Evolutionary conservation across 495 filamentous ascomycete genomes (phyloP), one percentile per base, ranked within the genome.

Genomic region (Lasiosphaeris hirsuta): DNA sequence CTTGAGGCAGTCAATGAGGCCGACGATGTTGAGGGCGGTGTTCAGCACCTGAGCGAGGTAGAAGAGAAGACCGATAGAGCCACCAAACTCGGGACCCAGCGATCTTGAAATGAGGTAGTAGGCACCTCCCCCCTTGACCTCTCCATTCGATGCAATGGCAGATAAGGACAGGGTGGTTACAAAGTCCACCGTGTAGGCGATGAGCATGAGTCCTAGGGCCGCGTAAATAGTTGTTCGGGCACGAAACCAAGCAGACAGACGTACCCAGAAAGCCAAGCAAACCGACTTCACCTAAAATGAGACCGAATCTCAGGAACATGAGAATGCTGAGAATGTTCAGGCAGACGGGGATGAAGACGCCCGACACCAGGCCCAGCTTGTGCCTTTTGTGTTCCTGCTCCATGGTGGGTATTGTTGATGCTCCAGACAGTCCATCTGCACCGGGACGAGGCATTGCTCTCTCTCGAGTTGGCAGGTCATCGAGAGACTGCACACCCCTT

Each of bases 281-380:
- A 36, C 90, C 90, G 60, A 83, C 81, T 66, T 92, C 86, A 33
- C 90, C 90, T 35, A 92, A 72, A 54, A 92, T 87, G 55, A 88
- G 86, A 5, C 88, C 88, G 64, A 92, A 92, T 30, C 89, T 79
- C 68, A 92, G 75, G 73, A 96, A 96, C 90, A 95, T 94, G 41
- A 96, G 82, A 75, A 96, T 96, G 60, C 89, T 93, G 46, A 95
- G 73, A n/a, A 95, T 90, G 71, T 95, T 96, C 62, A 94, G 72
- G 45, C 84, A 90, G 6, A 90, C 91, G 18, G 90, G 90, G 17
- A 94, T 87, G 68, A 92, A 96, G 39, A 94, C 90, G 7, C 89
- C 89, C 9, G 88, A 87, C 64, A 89, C 86, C 3, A 84, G 84
- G 13, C 87, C 86, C 51, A 92, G 78, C 68, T 90, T 92, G 57